Evolutionary conservation across 495 filamentous ascomycete genomes (phyloP), one percentile per base, ranked within the genome.

Genomic region (Xylaria sp.): DNA sequence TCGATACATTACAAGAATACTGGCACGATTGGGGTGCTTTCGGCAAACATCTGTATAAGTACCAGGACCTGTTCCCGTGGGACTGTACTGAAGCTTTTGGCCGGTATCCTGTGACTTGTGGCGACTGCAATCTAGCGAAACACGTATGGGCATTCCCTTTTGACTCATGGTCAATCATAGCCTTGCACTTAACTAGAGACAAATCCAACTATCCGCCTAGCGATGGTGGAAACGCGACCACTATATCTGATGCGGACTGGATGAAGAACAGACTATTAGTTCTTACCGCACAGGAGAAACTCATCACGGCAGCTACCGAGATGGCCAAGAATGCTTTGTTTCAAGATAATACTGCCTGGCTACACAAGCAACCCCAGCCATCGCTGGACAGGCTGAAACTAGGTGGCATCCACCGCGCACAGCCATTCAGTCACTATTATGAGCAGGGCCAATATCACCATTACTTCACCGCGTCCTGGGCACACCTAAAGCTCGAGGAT

Each of bases 401-500:
- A 14, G 52, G 52, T 55, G 52, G 52, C 26, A 55, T 55, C 52
- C 52, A 55, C 52, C 52, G 52, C 52, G 52, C 52, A 31, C 52
- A 55, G 26, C 52, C 52, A 17, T 55, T 55, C 14, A 55, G 52
- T 17, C 52, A 55, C 52, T 55, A 55, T 55, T 55, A 55, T 26
- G 52, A 55, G 14, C 52, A 55, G 26, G 52, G 52, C 24, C 52
- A 55, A 17, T 55, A 55, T 31, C 52, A 55, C 1, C 52, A 55
- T 17, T 55, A 55, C 26, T 55, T 55, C 26, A 55, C 52, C 14
- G 52, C 52, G 12, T 55, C 52, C 1, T 55, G 52, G 52, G 52
- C 52, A 2, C 26, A 55, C 5, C 26, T 55, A 17, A 55, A 55
- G 26, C 52, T 55, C 14, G 52, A 55, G 14, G 52, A 55, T 17